Evolutionary conservation across 1,284 basidiomycete species (phyloP).

Genomic region (Bothia castanella): DNA sequence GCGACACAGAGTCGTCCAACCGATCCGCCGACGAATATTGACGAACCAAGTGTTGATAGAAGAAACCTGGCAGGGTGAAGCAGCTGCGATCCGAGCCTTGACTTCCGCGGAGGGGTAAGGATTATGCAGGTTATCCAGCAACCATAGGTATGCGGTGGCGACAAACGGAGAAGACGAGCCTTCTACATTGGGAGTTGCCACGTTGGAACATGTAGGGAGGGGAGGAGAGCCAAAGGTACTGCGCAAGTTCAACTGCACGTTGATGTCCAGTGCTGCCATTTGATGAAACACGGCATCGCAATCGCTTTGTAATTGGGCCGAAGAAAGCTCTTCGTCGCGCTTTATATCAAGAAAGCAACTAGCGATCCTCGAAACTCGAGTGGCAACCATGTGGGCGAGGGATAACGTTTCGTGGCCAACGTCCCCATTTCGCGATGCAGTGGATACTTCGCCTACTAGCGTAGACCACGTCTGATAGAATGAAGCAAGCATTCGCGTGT

Average conservation of each 20-base stretch:
- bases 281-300: constrained; percentile 12
- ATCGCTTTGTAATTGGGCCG: not conserved
- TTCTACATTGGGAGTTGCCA: not conserved
- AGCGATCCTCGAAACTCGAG: constrained; percentile 9
- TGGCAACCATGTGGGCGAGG: constrained; percentile 5
- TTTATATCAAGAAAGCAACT: constrained; percentile 10
- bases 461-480: constrained; percentile 4
- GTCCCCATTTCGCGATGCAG: not conserved
- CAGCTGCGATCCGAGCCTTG: constrained; percentile 16
- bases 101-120: constrained; percentile 45
- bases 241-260: no score
- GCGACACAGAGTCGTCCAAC: constrained; percentile 46
- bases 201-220: not conserved
- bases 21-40: constrained; percentile 46
- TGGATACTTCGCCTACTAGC: not conserved
- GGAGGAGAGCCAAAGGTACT: no score
- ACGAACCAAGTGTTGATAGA: constrained; percentile 48
- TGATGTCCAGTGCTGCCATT: constrained; percentile 4
- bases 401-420: not conserved
- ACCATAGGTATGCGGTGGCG: constrained; percentile 24
- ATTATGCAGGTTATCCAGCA: constrained; percentile 45
- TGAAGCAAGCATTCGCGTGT: not conserved
- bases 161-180: not conserved
- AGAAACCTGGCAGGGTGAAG: constrained; percentile 9
- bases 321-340: not conserved